Evolutionary conservation across 805 yeast genomes (phyloP), one percentile per base, ranked within the genome.

Genomic region (Myxozyma kluyveri): DNA sequence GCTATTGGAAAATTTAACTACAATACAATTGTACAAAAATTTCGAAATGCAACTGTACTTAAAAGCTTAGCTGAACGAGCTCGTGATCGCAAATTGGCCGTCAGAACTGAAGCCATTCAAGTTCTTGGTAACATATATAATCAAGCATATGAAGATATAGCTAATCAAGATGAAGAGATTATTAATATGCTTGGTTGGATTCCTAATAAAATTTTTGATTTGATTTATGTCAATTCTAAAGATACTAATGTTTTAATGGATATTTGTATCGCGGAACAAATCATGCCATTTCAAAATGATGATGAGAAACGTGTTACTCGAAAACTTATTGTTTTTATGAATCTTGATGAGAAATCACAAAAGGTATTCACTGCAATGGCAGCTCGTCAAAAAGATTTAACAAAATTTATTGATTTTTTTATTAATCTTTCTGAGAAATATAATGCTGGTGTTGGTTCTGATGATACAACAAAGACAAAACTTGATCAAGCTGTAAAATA

Each of bases 151-250:
- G 62, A 65, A 24, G 63, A 55, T 21, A 54, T 52, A 44, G 64
- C 52, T n/a, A 54, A 61, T 19, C 54, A 61, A 17, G 65, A 64
- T 21, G 59, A 65, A 22, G 65, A 64, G 4, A 52, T 72, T 2
- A 70, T 72, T 17, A 61, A 63, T 4, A 53, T 71, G 22, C 63
- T 80, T 6, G 65, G 68, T 3, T 73, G 75, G 65, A 81, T 88
- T 23, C 96, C 96, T 1, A 78, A 80, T 40, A 75, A 76, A 21
- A 66, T 89, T 0, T 69, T 89, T 42, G 78, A 81, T 21, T 73
- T 87, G 40, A 75, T 84, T 45, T 89, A 86, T 62, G 83, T 89
- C 57, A 87, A 88, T 64, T 89, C 86, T 60, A 75, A 70, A 46
- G 72, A 74, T 7, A 82, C 87, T 45, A 87, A 83, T 50, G 75